Conservation (phyloP, 2,329 filamentous ascomycete species). For the Fusarium subtropicale region DNA sequence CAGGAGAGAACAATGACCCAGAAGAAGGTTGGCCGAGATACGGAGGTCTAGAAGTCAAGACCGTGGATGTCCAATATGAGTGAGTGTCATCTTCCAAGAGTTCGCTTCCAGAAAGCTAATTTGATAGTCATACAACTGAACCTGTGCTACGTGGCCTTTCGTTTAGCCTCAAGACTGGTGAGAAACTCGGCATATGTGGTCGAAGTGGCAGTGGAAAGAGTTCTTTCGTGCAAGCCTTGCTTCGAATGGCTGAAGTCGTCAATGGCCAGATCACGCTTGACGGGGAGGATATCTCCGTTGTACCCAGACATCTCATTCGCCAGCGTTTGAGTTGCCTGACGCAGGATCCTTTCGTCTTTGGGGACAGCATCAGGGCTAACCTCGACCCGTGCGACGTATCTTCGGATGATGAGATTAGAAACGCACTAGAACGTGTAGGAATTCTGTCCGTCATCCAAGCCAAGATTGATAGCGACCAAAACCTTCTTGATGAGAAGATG, state of each 20-base stretch:
- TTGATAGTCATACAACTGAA: slow-evolving; percentile 34
- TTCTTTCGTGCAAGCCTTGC: slow-evolving; percentile 57
- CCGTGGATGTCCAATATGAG: slow-evolving; percentile 47
- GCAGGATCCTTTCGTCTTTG: slow-evolving; percentile 65
- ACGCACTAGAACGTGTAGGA: slow-evolving; percentile 60
- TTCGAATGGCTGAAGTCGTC: slow-evolving; percentile 60
- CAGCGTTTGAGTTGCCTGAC: slow-evolving; percentile 59
- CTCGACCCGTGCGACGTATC: slow-evolving; percentile 57
- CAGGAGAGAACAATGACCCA: slow-evolving; percentile 30
- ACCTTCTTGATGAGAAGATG: slow-evolving; percentile 51
- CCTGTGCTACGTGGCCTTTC: slow-evolving; percentile 49
- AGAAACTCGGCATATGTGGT: slow-evolving; percentile 60
- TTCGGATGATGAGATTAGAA: slow-evolving; percentile 57
- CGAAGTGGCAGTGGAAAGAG: slow-evolving; percentile 56
- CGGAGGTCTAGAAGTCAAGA: slow-evolving; percentile 42
- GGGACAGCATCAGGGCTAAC: slow-evolving; percentile 63
- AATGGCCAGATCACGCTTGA: slow-evolving; percentile 60
- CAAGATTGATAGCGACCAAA: slow-evolving; percentile 50
- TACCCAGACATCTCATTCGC: slow-evolving; percentile 48
- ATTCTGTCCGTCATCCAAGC: slow-evolving; percentile 58
- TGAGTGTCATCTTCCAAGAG: slow-evolving; percentile 16
- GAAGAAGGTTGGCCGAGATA: slow-evolving; percentile 39
- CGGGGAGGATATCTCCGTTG: slow-evolving; percentile 52
- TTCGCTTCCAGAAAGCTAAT: slow-evolving; percentile 10
- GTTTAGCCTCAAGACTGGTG: slow-evolving; percentile 49